Percentiles rank a stretch among this genome's conserved stretches.
phyloP scores from a whole-genome alignment of 345 rosid genomes.

The Rhodomyrtus tomentosa region DNA sequence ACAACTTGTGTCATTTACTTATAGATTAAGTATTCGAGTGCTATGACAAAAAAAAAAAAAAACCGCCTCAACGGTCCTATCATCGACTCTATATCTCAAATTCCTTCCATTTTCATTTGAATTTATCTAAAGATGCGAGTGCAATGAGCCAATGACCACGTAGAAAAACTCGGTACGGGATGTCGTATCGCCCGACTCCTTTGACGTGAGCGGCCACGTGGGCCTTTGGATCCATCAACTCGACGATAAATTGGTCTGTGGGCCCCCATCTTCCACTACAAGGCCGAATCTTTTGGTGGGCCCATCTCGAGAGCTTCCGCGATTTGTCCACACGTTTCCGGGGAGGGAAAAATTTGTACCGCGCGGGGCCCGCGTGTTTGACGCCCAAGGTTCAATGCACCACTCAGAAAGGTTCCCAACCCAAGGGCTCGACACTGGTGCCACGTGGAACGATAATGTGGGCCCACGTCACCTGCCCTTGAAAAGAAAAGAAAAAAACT shows the following conservation, averaged over 20 bases:
- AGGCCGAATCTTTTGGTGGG: not conserved
- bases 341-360: not conserved
- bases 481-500: too few species aligned
- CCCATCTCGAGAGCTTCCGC: not conserved
- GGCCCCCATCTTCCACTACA: not conserved
- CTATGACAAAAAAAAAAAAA: not conserved
- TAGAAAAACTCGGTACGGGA: not conserved
- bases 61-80: not conserved
- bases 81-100: not conserved
- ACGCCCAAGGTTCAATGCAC: not conserved
- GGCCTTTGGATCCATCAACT: not conserved
- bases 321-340: not conserved
- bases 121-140: not conserved
- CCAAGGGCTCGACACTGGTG: not conserved
- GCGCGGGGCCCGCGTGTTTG: not conserved
- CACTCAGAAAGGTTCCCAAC: not conserved
- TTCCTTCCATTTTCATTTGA: not conserved
- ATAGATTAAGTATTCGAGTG: not conserved
- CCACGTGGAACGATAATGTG: not conserved
- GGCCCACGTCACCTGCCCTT: not conserved
- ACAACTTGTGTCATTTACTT: accelerated
- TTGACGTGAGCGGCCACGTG: not conserved
- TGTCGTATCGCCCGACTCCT: not conserved
- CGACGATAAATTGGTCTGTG: not conserved
- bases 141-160: not conserved